phyloP scores from a whole-genome alignment of 768 basidiomycete genomes.

The Kwoniella sp. region DNA sequence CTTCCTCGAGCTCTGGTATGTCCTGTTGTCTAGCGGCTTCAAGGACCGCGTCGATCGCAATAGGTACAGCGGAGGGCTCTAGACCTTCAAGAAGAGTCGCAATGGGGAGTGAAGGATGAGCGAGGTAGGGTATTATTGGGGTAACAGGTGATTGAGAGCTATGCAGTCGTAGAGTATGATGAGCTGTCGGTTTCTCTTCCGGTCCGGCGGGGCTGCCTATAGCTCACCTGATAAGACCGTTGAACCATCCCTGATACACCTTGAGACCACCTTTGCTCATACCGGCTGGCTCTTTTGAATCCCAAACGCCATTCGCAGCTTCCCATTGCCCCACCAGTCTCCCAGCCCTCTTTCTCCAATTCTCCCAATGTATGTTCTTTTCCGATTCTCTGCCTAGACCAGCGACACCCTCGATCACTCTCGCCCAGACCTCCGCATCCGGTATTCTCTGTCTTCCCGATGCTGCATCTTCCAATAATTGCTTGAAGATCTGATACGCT shows the following conservation, averaged over 20 bases:
- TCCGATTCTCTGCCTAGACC: constrained; percentile 50
- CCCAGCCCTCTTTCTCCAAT: constrained; percentile 70
- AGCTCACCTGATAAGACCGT: constrained; percentile 45
- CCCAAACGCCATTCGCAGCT: constrained; percentile 11
- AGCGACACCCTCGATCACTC: constrained; percentile 45
- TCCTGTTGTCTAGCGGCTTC: constrained; percentile 29
- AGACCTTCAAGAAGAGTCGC: constrained; percentile 31
- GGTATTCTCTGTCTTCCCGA: constrained; percentile 29
- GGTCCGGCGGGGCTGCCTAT: not conserved
- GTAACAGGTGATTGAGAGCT: constrained; percentile 35
- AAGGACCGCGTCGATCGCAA: constrained; percentile 32
- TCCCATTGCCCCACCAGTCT: constrained; percentile 57
- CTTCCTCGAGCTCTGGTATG: constrained; percentile 25
- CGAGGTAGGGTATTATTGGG: constrained; percentile 39
- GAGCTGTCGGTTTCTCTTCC: not conserved
- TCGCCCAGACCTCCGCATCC: constrained; percentile 47
- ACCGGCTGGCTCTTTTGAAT: constrained; percentile 21
- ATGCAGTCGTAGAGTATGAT: not conserved
- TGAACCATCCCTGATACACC: constrained; percentile 51
- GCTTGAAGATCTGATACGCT: constrained; percentile 52
- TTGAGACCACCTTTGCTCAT: constrained; percentile 41
- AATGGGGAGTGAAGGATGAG: constrained; percentile 23
- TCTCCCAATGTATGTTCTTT: constrained; percentile 58
- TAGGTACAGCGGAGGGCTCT: constrained; percentile 31
- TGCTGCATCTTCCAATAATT: constrained; percentile 38